These are phyloP conservation scores for Epichloe brachyelytri DNA, from an alignment of 2,329 filamentous ascomycete species.

Conservation along the genomic window DNA sequence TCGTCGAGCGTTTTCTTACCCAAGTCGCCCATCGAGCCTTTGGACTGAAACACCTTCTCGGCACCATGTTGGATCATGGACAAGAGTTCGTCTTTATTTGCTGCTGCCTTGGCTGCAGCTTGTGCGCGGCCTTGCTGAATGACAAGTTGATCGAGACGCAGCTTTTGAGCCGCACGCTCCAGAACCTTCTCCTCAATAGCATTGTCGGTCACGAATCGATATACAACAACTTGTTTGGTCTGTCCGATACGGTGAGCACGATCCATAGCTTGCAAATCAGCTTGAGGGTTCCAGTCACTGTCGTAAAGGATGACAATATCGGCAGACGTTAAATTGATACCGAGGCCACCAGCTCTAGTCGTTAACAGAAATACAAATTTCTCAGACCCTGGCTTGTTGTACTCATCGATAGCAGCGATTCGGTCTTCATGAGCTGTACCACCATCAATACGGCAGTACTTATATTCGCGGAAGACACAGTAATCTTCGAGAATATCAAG, in stretches of 20 bases:
- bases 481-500: conserved; percentile 97
- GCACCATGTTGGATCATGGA: conserved; percentile 99
- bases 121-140: conserved; percentile 96
- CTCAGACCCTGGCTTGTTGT: conserved; percentile 90
- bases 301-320: conserved; percentile 96
- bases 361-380: conserved; percentile 95
- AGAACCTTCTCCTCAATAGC: conserved; percentile 98
- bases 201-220: conserved; percentile 93
- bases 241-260: conserved; percentile 96
- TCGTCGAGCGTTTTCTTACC: conserved; percentile 57
- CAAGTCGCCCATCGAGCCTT: conserved; percentile 49
- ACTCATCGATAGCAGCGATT: conserved; percentile 94
- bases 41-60: conserved; percentile 77
- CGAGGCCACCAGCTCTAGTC: conserved; percentile 86
- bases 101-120: conserved; percentile 76
- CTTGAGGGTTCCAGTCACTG: conserved; percentile 98
- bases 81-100: conserved; percentile 89
- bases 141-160: conserved; percentile 90
- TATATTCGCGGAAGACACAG: conserved; percentile 86
- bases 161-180: conserved; percentile 89
- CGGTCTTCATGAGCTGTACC: conserved; percentile 95
- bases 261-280: conserved; percentile 97
- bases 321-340: conserved; percentile 90
- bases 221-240: conserved; percentile 94
- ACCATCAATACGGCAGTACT: conserved; percentile 96